A percentile compares a stretch with the other conserved stretches of the same genome.
Conservation (phyloP, 148 eudicot species). For the Amaranthus hypochondriacus region DNA sequence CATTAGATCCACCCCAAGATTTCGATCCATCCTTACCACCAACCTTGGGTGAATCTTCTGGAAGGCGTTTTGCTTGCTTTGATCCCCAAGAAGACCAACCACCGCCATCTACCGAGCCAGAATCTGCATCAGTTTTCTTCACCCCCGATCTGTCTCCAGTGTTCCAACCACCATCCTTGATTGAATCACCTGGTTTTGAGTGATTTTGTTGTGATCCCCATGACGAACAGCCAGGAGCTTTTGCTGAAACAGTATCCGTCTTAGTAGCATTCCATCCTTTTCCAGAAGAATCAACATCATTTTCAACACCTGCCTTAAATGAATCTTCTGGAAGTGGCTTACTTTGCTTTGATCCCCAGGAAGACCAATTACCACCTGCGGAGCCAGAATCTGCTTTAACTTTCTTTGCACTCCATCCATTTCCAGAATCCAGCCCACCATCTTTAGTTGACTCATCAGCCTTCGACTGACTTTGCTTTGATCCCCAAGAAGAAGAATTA, state of each 20-base stretch:
- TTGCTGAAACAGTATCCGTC: background rate
- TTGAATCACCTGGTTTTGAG: no score
- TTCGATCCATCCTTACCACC: conserved; percentile 22
- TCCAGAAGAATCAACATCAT: conserved; percentile 1
- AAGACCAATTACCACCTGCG: no score
- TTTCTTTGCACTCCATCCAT: no score
- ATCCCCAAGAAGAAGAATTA: conserved; percentile 34
- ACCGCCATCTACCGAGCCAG: conserved; percentile 13
- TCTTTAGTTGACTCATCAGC: no score
- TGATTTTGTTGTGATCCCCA: conserved; percentile 28
- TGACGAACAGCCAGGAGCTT: conserved; percentile 22
- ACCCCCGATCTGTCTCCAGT: conserved; percentile 16
- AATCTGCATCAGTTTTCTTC: conserved; percentile 3
- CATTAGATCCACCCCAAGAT: background rate
- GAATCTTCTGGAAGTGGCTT: no score
- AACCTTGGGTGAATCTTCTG: conserved; percentile 9
- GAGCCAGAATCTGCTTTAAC: no score
- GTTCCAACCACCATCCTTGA: no score
- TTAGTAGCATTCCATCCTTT: conserved; percentile 17
- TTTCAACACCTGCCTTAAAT: no score
- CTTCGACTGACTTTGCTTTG: conserved; percentile 2
- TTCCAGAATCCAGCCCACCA: no score
- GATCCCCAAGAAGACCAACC: conserved; percentile 38
- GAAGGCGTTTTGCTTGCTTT: conserved; percentile 11
- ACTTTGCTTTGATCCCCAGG: no score